Base-by-base conservation (phyloP, 2,329 filamentous ascomycete genomes). In the Colletotrichum orbiculare region DNA sequence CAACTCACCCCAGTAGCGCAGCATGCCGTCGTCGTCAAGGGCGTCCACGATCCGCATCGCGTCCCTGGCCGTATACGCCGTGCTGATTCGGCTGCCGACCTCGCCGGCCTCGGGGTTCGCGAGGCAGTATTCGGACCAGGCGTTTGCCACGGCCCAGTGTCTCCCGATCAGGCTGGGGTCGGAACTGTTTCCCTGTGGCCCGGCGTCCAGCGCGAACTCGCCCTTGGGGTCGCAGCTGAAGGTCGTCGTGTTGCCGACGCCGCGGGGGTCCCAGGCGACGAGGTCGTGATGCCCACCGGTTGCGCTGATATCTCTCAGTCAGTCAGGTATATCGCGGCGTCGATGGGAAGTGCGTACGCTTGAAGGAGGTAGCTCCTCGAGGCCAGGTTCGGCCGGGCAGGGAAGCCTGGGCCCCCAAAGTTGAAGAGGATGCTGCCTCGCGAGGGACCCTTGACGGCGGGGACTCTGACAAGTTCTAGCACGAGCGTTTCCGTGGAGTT, bases 371-470 rank as follows among this genome's bases (percentile, higher is more conserved):
- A 11, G n/a, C n/a, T n/a, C n/a, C 8, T 25, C 10, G 15, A 25
- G 3, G 25, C n/a, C 10, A 58, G 12, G 3, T 17, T 46, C 8
- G 15, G 3, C 4, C 8, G 13, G n/a, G 13, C 11, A 10, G 9
- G 11, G 2, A n/a, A 11, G 11, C 76, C 77, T 1, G 33, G 33
- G 6, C 78, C 78, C 8, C 78, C 78, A 25, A 77, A 78, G 67
- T 81, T 79, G 54, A 77, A 71, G 3, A 81, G 64, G 42, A 82
- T 76, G 47, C 73, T 79, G 2, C 79, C 78, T 35, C 74, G 74
- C 2, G 69, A 71, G 0, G 75, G 73, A 39, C 73, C 47, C 6
- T 71, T 70, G 2, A 68, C 57, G 1, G 78, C 76, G 1, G 73
- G 72, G 8, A 75, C 67, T 15, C 67, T 76, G 17, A 77, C 52